Evolutionary conservation across 2,329 filamentous ascomycete species (phyloP).

Genomic region (Neofusicoccum laricinum): DNA sequence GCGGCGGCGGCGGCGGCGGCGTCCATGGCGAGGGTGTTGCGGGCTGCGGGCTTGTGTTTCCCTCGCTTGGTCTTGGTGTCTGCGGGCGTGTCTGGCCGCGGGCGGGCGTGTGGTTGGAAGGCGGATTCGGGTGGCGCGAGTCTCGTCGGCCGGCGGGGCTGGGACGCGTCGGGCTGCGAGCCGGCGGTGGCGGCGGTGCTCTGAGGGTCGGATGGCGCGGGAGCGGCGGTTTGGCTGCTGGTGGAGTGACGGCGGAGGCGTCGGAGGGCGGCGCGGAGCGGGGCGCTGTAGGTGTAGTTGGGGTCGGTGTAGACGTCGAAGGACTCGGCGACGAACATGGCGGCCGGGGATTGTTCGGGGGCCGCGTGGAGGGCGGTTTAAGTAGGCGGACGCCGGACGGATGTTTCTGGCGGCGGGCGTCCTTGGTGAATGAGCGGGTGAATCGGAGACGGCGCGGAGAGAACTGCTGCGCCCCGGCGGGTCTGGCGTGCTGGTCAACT

Average conservation of each 20-base stretch:
- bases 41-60: neutral
- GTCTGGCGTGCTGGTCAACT: neutral
- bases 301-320: neutral
- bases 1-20: neutral
- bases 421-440: neutral
- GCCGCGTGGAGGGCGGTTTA: neutral
- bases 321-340: neutral
- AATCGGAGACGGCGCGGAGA: neutral
- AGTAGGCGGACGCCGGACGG: neutral
- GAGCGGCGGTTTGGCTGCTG: neutral
- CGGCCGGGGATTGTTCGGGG: neutral
- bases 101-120: neutral
- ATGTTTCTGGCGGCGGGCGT: neutral
- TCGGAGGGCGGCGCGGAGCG: neutral
- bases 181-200: neutral
- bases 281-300: neutral
- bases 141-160: neutral
- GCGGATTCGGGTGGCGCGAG: neutral
- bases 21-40: neutral
- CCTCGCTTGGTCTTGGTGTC: neutral
- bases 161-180: neutral
- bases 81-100: neutral
- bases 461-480: neutral
- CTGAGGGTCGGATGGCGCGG: neutral
- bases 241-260: neutral